Base-by-base conservation (phyloP, 306 rosid genomes). In the Vicia villosa region DNA sequence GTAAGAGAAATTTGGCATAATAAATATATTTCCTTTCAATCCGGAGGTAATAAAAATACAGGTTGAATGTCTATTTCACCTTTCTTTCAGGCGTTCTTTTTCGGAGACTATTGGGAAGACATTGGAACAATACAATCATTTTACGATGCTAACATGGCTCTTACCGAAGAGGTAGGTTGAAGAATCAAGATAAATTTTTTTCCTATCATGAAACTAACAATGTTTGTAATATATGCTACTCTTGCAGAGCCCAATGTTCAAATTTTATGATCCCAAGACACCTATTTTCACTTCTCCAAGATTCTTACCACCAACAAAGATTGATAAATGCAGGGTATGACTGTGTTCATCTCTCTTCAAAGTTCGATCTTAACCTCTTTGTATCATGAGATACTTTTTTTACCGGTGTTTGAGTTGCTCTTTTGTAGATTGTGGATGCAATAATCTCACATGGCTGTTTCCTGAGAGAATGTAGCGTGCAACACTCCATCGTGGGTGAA, bases 261-360 rank as follows among this genome's bases (percentile, higher is more conserved):
- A 90, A 70, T 93, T 93, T 65, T 93, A 93, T 68, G 96, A 93
- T 68, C 91, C 96, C 10, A 88, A 85, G 82, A 90, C 94, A 16
- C 97, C 98, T 5, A 77, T 93, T 69, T 93, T 67, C 83, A 90
- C 98, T 17, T 93, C 96, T 77, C 98, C 97, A 36, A 70, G 90
- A 63, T 93, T 93, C 87, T 83, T 93, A 36, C 98, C 98, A 20
- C 98, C 98, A 68, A 88, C 98, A 14, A 93, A 93, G 94, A 88
- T 93, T 1, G 98, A 93, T 22, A 82, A 80, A 13, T 86, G 89
- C 78, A 84, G 76, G 90, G 98, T 90, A 84, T 56, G 65, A 68
- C 50, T 66, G 50, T 56, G 52, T 68, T 55, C 66, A 34, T 55
- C 13, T 30, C 40, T 40, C 24, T 36, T 5, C 26, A 5, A 14